Evolutionary conservation across 2,329 filamentous ascomycete species (phyloP), one percentile per base, ranked within the genome.

Genomic region (Scedosporium boydii): DNA sequence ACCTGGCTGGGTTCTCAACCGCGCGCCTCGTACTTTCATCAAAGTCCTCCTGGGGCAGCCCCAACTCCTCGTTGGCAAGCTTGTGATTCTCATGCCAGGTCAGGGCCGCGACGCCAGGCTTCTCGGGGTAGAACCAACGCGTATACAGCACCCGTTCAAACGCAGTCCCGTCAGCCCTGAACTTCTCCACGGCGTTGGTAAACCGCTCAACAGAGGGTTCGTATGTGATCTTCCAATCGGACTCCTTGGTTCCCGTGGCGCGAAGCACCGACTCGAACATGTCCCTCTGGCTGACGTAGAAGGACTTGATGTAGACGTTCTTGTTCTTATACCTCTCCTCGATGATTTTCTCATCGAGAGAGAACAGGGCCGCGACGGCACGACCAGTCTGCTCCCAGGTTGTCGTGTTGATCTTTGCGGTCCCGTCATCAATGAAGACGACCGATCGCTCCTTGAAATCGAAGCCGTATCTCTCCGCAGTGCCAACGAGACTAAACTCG

Each of bases 191-290:
- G 0, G 77, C 83, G 0, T 79, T 75, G 38, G 73, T 70, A 55
- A 77, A 82, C 34, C 84, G 76, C 69, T 83, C 70, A 59, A 73
- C 69, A 0, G 75, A 73, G 0, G 71, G 64, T 70, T 85, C 78
- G 7, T 78, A 72, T 0, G 67, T 75, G 60, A 89, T 76, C 4
- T 70, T 78, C 87, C 86, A 89, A 68, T 88, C 85, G 0, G 70
- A 71, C 46, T 85, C 80, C 1, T 73, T 79, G 0, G 80, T 83
- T 0, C 78, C 79, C 0, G 82, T 82, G 14, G 86, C 85, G 0
- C 83, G 81, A 66, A 85, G 78, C 18, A 85, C 73, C 23, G 78
- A 80, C 46, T 81, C 80, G 64, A 89, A 78, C 73, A 89, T 87
- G 6, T 89, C 86, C 27, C 76, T 77, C 69, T 89, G 87, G 64